Evolutionary conservation across 495 filamentous ascomycete species (phyloP).

Genomic region (Penicillium arizonense): DNA sequence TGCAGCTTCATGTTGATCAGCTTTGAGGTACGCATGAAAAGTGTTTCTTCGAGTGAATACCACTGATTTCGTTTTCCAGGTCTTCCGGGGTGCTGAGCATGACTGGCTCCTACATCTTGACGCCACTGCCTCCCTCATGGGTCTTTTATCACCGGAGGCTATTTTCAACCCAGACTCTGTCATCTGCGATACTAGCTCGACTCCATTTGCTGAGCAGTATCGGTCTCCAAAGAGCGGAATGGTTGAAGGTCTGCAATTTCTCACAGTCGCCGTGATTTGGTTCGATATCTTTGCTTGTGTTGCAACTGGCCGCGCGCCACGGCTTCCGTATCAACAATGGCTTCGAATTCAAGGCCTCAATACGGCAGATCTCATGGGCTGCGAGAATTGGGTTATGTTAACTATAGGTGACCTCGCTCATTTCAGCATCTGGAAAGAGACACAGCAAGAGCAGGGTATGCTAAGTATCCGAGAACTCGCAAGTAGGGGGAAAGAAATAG

Average conservation of each 20-base stretch:
- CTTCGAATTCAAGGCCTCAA: conserved; percentile 1
- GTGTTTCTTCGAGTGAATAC: background rate
- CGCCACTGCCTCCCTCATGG: conserved; percentile 4
- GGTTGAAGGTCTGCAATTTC: conserved; percentile 1
- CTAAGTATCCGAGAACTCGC: conserved; percentile 1
- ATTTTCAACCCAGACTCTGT: background rate
- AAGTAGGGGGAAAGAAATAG: background rate
- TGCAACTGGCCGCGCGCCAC: background rate
- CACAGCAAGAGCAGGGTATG: background rate
- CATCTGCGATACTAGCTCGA: background rate
- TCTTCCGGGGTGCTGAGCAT: conserved; percentile 6
- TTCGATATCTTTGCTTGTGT: conserved; percentile 6
- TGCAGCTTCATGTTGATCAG: conserved; percentile 12
- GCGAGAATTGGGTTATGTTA: conserved; percentile 6
- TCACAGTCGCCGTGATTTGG: conserved; percentile 7
- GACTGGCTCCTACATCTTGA: conserved; percentile 7
- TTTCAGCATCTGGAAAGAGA: conserved; percentile 1
- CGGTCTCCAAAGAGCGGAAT: background rate
- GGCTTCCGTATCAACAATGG: conserved; percentile 5
- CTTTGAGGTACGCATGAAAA: background rate
- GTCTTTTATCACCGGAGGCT: background rate
- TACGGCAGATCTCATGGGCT: conserved; percentile 9
- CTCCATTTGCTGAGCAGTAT: background rate
- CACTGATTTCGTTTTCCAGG: background rate
- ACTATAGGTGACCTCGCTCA: conserved; percentile 1